These are phyloP conservation scores for Fusarium sp. DNA, from an alignment of 2,329 filamentous ascomycete genomes.

Conservation along the genomic window DNA sequence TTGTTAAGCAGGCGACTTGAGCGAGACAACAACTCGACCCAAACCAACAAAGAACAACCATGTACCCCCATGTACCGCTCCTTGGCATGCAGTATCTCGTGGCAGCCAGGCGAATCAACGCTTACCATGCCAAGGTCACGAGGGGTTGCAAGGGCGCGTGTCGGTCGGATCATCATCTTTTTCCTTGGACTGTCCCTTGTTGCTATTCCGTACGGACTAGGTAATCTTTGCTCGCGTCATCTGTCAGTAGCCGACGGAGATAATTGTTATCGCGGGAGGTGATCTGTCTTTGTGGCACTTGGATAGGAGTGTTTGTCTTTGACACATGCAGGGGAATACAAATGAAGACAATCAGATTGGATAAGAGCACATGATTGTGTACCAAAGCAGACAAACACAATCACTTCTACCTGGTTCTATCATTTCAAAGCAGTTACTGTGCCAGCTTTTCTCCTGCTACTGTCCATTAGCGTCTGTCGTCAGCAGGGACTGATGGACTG, in stretches of 20 bases:
- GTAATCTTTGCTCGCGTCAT: constrained; percentile 1
- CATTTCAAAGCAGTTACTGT: constrained; percentile 18
- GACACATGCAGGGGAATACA: constrained; percentile 2
- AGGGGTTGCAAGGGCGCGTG: constrained; percentile 25
- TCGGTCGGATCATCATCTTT: constrained; percentile 31
- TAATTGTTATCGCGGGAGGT: neutral
- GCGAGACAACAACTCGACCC: constrained; percentile 8
- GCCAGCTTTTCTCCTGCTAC: constrained; percentile 8
- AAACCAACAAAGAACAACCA: neutral
- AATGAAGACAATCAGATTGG: neutral
- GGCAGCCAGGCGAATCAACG: constrained; percentile 34
- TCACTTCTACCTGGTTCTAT: constrained; percentile 10
- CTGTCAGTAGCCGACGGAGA: constrained; percentile 5
- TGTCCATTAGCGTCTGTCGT: constrained; percentile 33
- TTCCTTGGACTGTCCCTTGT: constrained; percentile 8
- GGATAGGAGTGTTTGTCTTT: neutral
- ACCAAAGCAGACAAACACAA: neutral
- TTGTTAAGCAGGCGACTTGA: constrained; percentile 12
- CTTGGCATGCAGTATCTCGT: constrained; percentile 30
- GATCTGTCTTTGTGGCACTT: constrained; percentile 9
- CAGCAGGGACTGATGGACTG: constrained; percentile 19
- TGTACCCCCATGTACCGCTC: constrained; percentile 31
- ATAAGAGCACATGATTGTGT: neutral
- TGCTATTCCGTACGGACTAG: constrained; percentile 6
- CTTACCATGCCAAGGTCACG: constrained; percentile 31